A percentile compares a stretch with the other conserved stretches of the same genome.
These are phyloP conservation scores for Termitomyces sp. DNA, from an alignment of 768 basidiomycete genomes.

Conservation along the genomic window DNA sequence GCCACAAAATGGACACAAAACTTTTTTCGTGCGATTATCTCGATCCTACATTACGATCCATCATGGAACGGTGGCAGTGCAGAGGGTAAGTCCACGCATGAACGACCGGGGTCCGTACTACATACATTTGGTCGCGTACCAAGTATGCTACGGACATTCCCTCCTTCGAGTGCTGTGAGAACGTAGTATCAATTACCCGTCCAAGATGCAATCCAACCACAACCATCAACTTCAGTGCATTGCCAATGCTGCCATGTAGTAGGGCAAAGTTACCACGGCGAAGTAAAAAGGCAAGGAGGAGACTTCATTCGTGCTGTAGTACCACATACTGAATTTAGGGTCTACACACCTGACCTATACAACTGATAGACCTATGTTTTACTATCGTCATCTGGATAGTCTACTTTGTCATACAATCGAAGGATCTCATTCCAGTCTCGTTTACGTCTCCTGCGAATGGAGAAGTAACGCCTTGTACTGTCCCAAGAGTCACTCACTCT, in stretches of 20 bases:
- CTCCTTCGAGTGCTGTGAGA: too few species aligned
- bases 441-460: constrained; percentile 70
- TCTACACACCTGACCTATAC: constrained; percentile 12
- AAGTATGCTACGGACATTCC: too few species aligned
- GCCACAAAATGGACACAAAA: not conserved
- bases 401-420: constrained; percentile 74
- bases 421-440: constrained; percentile 89
- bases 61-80: constrained; percentile 4
- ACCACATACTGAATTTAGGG: too few species aligned
- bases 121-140: too few species aligned
- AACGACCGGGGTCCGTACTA: too few species aligned
- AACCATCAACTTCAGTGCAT: too few species aligned
- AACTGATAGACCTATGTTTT: not conserved
- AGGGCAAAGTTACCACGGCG: too few species aligned
- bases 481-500: constrained; percentile 65
- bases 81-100: not conserved
- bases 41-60: not conserved
- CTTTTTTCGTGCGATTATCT: constrained; percentile 5
- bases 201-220: too few species aligned
- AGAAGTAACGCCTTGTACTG: constrained; percentile 70
- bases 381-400: constrained; percentile 57
- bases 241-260: too few species aligned
- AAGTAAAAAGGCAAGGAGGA: too few species aligned
- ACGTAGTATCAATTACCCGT: too few species aligned
- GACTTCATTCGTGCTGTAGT: too few species aligned